Conservation (phyloP, 331 rosid species). For the Malus hybrid region DNA sequence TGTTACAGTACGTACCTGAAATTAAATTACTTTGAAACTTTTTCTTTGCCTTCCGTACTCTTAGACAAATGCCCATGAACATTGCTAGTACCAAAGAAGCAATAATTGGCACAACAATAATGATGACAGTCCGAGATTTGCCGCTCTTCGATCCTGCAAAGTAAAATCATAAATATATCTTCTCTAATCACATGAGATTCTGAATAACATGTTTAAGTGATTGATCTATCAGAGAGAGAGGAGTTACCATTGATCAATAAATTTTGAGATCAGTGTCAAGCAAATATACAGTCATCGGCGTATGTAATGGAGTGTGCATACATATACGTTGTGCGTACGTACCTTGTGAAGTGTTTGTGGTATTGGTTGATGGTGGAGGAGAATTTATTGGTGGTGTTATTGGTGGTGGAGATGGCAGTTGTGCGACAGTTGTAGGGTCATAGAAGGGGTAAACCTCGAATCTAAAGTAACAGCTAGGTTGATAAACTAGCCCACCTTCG, state of each 20-base stretch:
- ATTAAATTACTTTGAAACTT: slow-evolving; percentile 6
- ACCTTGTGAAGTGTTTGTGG: background rate
- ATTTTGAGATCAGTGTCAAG: background rate
- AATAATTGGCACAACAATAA: no score
- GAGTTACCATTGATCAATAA: background rate
- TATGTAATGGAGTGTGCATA: background rate
- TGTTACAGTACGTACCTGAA: background rate
- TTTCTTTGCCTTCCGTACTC: no score
- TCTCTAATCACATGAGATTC: no score
- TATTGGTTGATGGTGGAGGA: background rate
- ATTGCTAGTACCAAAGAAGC: no score
- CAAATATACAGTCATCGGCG: no score
- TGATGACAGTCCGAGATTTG: no score
- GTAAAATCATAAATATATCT: no score
- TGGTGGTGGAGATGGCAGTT: background rate
- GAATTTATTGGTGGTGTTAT: background rate
- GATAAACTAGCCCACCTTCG: background rate
- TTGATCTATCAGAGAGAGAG: no score
- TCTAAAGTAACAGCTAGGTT: slow-evolving; percentile 4
- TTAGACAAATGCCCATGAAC: no score
- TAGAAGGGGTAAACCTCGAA: background rate
- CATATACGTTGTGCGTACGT: background rate
- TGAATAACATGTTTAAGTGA: no score
- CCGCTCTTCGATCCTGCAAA: no score
- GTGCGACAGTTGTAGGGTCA: background rate